Evolutionary conservation across 2,329 filamentous ascomycete species (phyloP).

Genomic region (Fusarium nelsonii): DNA sequence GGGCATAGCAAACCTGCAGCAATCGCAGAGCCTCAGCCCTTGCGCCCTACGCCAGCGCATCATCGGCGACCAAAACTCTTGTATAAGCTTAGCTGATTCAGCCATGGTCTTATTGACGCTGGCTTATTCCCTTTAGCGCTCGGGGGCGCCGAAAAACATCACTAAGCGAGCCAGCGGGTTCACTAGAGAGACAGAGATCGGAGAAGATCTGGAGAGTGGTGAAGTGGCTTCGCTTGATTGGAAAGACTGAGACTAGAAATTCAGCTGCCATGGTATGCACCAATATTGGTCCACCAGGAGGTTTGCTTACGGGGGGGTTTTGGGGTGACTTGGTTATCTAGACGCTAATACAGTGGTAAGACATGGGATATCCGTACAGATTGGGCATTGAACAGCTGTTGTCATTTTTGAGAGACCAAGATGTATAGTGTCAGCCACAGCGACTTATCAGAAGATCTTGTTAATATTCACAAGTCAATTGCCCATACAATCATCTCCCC

Average conservation of each 20-base stretch:
- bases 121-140: not conserved
- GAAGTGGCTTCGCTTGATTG: not conserved
- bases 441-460: too few species aligned
- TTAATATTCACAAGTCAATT: not conserved
- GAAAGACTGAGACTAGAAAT: not conserved
- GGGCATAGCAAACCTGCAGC: not conserved
- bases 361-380: not conserved
- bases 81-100: conserved; percentile 2
- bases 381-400: not conserved
- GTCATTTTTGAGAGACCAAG: not conserved
- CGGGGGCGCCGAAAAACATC: conserved; percentile 9
- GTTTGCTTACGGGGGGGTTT: not conserved
- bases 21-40: conserved; percentile 15
- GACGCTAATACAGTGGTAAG: not conserved
- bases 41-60: not conserved
- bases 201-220: too few species aligned
- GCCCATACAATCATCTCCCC: not conserved
- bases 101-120: conserved; percentile 4
- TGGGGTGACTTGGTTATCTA: not conserved
- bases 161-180: not conserved
- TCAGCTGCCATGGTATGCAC: conserved; percentile 19
- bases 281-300: conserved; percentile 4
- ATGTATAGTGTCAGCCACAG: not conserved
- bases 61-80: not conserved
- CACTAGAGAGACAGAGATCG: not conserved